Percentiles rank a stretch among this genome's conserved stretches.
Conservation (phyloP, 768 basidiomycete species). For the Rhodosporidiobolus sp. region DNA sequence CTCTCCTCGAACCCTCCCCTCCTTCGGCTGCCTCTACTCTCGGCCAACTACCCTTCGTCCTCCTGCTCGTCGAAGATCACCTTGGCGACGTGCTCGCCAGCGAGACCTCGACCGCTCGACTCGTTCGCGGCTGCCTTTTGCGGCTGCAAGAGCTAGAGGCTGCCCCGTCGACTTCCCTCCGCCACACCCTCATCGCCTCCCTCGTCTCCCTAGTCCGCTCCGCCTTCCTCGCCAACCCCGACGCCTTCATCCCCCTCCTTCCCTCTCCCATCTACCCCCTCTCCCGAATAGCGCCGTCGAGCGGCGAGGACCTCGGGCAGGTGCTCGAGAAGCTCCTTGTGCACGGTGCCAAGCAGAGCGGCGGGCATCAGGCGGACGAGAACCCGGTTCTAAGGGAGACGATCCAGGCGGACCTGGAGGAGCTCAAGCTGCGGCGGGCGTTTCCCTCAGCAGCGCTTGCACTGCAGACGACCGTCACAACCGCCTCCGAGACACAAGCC, state of each 20-base stretch:
- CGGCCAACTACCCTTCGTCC: slow-evolving; percentile 23
- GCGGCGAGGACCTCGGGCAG: background rate
- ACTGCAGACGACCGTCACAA: background rate
- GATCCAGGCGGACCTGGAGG: slow-evolving; percentile 20
- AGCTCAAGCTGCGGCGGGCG: slow-evolving; percentile 6
- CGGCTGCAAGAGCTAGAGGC: slow-evolving; percentile 13
- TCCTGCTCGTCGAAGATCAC: slow-evolving; percentile 32
- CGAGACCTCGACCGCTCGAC: slow-evolving; percentile 22
- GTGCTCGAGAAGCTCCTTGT: slow-evolving; percentile 9
- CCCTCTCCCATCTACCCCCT: slow-evolving; percentile 22
- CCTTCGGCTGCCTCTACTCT: background rate
- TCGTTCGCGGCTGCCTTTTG: slow-evolving; percentile 11
- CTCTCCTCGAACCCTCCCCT: slow-evolving; percentile 12
- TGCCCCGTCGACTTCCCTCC: background rate
- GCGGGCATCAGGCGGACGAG: background rate
- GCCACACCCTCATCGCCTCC: background rate
- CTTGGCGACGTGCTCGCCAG: slow-evolving; percentile 19
- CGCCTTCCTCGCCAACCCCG: slow-evolving; percentile 31
- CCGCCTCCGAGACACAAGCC: background rate
- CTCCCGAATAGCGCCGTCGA: background rate
- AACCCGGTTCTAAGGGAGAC: slow-evolving; percentile 11
- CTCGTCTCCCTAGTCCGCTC: slow-evolving; percentile 25
- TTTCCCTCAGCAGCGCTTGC: background rate
- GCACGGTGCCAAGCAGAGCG: too few species aligned
- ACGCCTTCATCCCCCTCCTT: slow-evolving; percentile 34